Evolutionary conservation across 257 asterid species (phyloP).

Genomic region (Solanum acaule): DNA sequence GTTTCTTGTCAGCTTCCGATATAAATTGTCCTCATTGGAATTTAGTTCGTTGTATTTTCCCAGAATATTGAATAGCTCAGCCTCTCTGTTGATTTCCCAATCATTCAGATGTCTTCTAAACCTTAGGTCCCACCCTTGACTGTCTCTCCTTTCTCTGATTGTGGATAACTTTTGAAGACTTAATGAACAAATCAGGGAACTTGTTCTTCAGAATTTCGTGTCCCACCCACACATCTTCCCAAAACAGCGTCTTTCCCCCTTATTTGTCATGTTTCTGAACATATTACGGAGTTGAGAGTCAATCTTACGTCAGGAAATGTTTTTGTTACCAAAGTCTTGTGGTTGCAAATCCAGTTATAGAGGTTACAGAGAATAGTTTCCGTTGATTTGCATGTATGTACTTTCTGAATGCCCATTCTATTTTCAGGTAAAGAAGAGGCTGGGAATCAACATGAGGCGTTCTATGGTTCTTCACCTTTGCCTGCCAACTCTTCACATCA

Average conservation of each 20-base stretch:
- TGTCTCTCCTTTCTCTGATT: neutral
- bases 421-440: constrained; percentile 52
- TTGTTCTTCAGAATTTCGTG: neutral
- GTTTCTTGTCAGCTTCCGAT: neutral
- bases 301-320: neutral
- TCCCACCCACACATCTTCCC: neutral
- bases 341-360: neutral
- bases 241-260: neutral
- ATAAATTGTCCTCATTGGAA: neutral
- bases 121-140: neutral
- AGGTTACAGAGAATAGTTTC: neutral
- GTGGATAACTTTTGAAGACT: neutral
- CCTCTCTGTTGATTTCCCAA: neutral
- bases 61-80: neutral
- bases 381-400: neutral
- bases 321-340: neutral
- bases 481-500: constrained; percentile 35
- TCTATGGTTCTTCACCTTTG: constrained; percentile 38
- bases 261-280: neutral
- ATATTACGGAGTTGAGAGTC: neutral
- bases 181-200: neutral
- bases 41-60: neutral
- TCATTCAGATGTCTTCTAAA: neutral
- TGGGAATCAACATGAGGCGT: constrained; percentile 36
- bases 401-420: constrained; percentile 10